These are phyloP conservation scores for Gossypium herbaceum DNA, from an alignment of 345 rosid genomes.

Conservation along the genomic window DNA sequence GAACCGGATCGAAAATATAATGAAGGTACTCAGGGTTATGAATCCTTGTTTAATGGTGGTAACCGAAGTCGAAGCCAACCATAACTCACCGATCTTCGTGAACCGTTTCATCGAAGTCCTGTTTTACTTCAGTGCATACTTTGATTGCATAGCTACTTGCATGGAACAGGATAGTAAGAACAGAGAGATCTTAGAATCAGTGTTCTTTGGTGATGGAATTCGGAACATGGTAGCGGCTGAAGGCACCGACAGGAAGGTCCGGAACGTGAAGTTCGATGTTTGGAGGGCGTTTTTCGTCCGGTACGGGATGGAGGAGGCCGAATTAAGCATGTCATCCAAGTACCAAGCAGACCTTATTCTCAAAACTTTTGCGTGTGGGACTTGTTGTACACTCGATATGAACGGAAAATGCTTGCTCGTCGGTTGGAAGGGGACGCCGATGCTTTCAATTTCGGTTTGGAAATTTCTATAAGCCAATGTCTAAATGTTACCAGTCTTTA, in stretches of 20 bases:
- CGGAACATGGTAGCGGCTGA: conserved; percentile 35
- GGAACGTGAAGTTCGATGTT: conserved; percentile 40
- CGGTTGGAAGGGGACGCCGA: conserved; percentile 52
- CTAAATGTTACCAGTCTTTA: background rate
- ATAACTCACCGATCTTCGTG: conserved; percentile 37
- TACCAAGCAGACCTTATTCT: conserved; percentile 36
- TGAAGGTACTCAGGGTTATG: conserved; percentile 31
- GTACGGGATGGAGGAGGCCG: conserved; percentile 38
- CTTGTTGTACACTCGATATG: conserved; percentile 29
- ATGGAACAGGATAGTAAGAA: conserved; percentile 23
- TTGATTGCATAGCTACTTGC: conserved; percentile 39
- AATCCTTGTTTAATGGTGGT: conserved; percentile 41
- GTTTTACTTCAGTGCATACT: conserved; percentile 35
- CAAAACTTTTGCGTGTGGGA: conserved; percentile 26
- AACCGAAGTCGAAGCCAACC: conserved; percentile 39
- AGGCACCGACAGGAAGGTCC: conserved; percentile 35
- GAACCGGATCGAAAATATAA: conserved; percentile 30
- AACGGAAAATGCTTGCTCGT: conserved; percentile 35
- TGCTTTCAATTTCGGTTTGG: conserved; percentile 45
- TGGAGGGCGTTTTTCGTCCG: conserved; percentile 43
- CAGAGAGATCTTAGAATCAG: conserved; percentile 24
- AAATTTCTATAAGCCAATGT: conserved; percentile 22
- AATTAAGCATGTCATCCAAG: conserved; percentile 34
- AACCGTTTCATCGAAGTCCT: conserved; percentile 43
- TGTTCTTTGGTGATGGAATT: conserved; percentile 28